Base-by-base conservation (phyloP, 768 basidiomycete genomes). In the Tricholoma hemisulphureum region DNA sequence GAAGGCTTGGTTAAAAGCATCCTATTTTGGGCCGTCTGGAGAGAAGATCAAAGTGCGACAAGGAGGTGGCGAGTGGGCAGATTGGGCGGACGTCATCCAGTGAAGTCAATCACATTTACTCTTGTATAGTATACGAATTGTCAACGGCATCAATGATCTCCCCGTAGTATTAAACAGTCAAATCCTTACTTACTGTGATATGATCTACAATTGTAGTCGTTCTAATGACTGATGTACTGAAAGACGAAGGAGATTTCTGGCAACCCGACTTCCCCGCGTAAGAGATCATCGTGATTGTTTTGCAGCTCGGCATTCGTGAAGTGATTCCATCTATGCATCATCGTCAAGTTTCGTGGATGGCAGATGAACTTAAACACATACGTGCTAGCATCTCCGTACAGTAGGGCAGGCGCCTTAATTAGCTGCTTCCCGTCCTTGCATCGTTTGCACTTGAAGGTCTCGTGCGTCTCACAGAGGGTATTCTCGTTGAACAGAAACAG, bases 331-430 rank as follows among this genome's bases (percentile, higher is more conserved):
- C 95, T 97, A 67, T 26, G 14, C 11, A 59, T 45, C 16, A 14
- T 13, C 13, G 5, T 14, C 10, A 10, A 26, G 39, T 20, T 11
- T 1, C 13, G 20, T 50, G 29, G 49, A 0, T 31, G 52, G 20
- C 29, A 14, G 23, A 14, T 13, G n/a, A 57, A 39, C 13, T 53
- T 21, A 35, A 61, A 51, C 6, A 86, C 95, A 59, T 81, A 95
- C 93, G 95, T 91, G 89, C 93, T 95, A 2, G 92, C 94, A 71
- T 99, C 97, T 14, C 97, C 97, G 63, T 98, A 98, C 14, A 99
- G 70, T 65, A 98, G 70, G 0, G 93, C 95, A 2, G 88, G 85
- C 3, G 92, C 80, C 72, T 96, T 98, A 65, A 84, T 79, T 43
- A 81, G 67, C 70, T 98, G 97, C 65, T 83, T 89, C 18, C 93